Base-by-base conservation (phyloP, 352 stramenopile genomes). In the Globisporangium sylvaticum region DNA sequence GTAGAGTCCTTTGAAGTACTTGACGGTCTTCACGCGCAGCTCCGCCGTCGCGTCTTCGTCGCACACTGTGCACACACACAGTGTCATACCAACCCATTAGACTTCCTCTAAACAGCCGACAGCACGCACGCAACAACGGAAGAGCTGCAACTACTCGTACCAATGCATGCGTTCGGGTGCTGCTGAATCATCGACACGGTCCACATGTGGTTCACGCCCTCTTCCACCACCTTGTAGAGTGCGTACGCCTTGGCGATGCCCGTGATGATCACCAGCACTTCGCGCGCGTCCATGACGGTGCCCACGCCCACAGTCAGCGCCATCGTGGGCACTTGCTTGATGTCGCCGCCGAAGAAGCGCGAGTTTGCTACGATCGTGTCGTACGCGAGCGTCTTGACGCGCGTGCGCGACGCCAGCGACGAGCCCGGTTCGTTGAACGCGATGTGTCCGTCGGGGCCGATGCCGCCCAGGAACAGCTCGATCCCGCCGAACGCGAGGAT, bases 361-460 rank as follows among this genome's bases (percentile, higher is more conserved):
- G 87, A 93, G 81, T 96, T 97, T 15, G 89, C 89, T 9, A 96
- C 74, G 53, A 96, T 88, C 4, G 90, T 97, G 72, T 97, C 89
- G 73, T 97, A 96, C 24, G 89, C 90, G 69, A 97, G 74, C 29
- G 90, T 97, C 72, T 97, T 97, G 39, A 97, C 85, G 50, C 90
- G 86, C 37, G 90, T 97, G 20, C 82, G 81, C 18, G 87, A 96
- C 42, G 70, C 67, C 46, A 97, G 73, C 12, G 84, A 96, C 32
- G 81, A 94, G 29, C 91, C 91, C 0, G 90, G 89, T 71, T 97
- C 90, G 67, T 97, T 97, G 83, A 97, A 97, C 14, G 90, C 91
- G 72, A 97, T 97, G 79, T 97, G 91, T 29, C 91, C 91, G 70
- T 97, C 91, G n/a, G 88, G 91, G 0, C 91, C 91, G 67, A 97